phyloP scores from a whole-genome alignment of 768 basidiomycete species.

The Cubamyces sp. region DNA sequence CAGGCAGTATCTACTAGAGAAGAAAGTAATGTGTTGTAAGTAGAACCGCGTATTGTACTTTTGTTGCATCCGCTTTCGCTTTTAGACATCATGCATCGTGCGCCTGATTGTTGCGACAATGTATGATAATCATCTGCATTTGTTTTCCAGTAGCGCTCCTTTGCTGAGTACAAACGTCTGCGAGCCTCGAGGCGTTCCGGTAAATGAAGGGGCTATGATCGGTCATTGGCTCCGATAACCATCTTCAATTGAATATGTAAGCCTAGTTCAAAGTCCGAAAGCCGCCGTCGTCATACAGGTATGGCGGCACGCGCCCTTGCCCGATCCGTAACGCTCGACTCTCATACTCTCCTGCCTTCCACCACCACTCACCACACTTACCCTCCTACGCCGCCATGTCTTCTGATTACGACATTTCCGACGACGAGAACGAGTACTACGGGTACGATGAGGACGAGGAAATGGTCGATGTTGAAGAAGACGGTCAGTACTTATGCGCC shows the following conservation, averaged over 20 bases:
- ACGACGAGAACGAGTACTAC: slow-evolving; percentile 67
- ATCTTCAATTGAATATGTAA: slow-evolving; percentile 4
- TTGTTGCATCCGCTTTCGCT: slow-evolving; percentile 11
- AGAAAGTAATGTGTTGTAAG: slow-evolving; percentile 27
- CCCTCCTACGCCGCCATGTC: slow-evolving; percentile 39
- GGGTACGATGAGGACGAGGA: slow-evolving; percentile 76
- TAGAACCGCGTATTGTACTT: slow-evolving; percentile 28
- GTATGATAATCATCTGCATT: not conserved
- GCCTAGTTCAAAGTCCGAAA: slow-evolving; percentile 7
- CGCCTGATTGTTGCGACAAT: too few species aligned
- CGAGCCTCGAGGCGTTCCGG: not conserved
- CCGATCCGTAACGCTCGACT: slow-evolving; percentile 20
- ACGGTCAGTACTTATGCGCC: slow-evolving; percentile 43
- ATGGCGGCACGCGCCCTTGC: slow-evolving; percentile 10
- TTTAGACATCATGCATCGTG: not conserved
- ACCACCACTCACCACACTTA: slow-evolving; percentile 1
- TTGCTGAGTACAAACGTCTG: not conserved
- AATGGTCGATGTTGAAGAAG: slow-evolving; percentile 62
- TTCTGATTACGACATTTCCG: slow-evolving; percentile 74
- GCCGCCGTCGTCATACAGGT: slow-evolving; percentile 11
- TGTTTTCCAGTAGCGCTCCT: not conserved
- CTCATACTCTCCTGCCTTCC: slow-evolving; percentile 1
- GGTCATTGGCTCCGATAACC: not conserved
- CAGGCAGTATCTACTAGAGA: slow-evolving; percentile 24
- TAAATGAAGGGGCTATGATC: not conserved